Evolutionary conservation across 2,329 filamentous ascomycete species (phyloP).

Genomic region (Cordyceps fumosorosea): DNA sequence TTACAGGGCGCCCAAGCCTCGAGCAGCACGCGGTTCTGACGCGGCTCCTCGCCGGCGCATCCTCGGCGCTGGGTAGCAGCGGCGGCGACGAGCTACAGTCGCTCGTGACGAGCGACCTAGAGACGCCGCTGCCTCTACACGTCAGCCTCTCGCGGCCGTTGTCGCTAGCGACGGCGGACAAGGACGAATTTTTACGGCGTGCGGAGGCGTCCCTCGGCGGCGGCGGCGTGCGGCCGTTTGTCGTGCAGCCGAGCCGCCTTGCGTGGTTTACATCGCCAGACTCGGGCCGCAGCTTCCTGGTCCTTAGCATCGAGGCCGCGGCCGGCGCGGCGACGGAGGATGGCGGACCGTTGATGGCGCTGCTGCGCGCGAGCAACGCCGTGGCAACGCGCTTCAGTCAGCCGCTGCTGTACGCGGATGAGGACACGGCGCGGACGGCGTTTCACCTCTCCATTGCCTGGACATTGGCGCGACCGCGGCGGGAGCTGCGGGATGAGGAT

Average conservation of each 20-base stretch:
- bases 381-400: constrained; percentile 56
- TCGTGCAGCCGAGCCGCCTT: constrained; percentile 32
- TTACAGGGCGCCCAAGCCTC: constrained; percentile 47
- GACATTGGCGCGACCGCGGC: constrained; percentile 53
- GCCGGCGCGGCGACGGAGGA: constrained; percentile 17
- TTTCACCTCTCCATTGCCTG: constrained; percentile 92
- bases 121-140: constrained; percentile 73
- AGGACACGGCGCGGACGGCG: constrained; percentile 29
- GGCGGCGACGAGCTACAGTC: constrained; percentile 46
- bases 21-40: constrained; percentile 42
- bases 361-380: constrained; percentile 63
- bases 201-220: constrained; percentile 39
- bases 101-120: constrained; percentile 71
- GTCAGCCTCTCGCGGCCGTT: constrained; percentile 84
- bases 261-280: constrained; percentile 47
- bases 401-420: constrained; percentile 57
- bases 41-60: constrained; percentile 30
- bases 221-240: constrained; percentile 27
- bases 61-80: constrained; percentile 25
- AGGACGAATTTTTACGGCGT: constrained; percentile 57
- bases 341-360: constrained; percentile 42
- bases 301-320: constrained; percentile 43
- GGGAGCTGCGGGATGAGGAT: constrained; percentile 22
- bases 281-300: constrained; percentile 75
- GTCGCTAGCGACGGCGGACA: constrained; percentile 64